phyloP scores from a whole-genome alignment of 495 filamentous ascomycete species.

The Aspergillus sclerotioniger region DNA sequence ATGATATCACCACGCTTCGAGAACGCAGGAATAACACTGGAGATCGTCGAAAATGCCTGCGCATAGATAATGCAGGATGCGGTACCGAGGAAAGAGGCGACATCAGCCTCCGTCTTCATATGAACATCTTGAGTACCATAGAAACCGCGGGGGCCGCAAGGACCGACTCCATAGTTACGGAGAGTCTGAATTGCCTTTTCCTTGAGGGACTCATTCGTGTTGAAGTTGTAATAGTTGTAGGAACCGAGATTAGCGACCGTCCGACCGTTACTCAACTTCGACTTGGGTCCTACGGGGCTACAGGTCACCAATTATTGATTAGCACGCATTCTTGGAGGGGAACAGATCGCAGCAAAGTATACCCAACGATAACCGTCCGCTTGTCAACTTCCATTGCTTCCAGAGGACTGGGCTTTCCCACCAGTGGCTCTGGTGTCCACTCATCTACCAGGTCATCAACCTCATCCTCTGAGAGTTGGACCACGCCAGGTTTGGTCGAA shows the following conservation, averaged over 20 bases:
- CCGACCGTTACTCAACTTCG: slow-evolving; percentile 83
- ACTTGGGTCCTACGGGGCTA: slow-evolving; percentile 86
- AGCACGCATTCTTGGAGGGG: slow-evolving; percentile 14
- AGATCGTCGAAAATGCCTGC: slow-evolving; percentile 92
- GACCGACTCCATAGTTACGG: slow-evolving; percentile 91
- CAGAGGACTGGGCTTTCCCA: slow-evolving; percentile 63
- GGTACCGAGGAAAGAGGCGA: slow-evolving; percentile 82
- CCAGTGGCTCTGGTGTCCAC: slow-evolving; percentile 92
- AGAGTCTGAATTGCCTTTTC: slow-evolving; percentile 92
- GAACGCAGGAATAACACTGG: slow-evolving; percentile 91
- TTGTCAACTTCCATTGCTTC: slow-evolving; percentile 84
- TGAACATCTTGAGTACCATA: slow-evolving; percentile 99
- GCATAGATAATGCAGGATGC: slow-evolving; percentile 90
- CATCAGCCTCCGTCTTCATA: slow-evolving; percentile 92
- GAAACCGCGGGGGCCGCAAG: slow-evolving; percentile 94
- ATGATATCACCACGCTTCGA: slow-evolving; percentile 97
- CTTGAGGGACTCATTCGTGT: slow-evolving; percentile 85
- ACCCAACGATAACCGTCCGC: slow-evolving; percentile 85
- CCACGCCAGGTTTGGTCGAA: slow-evolving; percentile 83
- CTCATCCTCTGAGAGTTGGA: slow-evolving; percentile 88
- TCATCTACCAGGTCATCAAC: slow-evolving; percentile 97
- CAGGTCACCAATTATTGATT: slow-evolving; percentile 11
- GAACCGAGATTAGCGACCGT: slow-evolving; percentile 90
- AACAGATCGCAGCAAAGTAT: slow-evolving; percentile 23
- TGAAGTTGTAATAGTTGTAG: slow-evolving; percentile 96